Base-by-base conservation (phyloP, 176 grass and related monocot genomes). In the Pontederia crassipes region DNA sequence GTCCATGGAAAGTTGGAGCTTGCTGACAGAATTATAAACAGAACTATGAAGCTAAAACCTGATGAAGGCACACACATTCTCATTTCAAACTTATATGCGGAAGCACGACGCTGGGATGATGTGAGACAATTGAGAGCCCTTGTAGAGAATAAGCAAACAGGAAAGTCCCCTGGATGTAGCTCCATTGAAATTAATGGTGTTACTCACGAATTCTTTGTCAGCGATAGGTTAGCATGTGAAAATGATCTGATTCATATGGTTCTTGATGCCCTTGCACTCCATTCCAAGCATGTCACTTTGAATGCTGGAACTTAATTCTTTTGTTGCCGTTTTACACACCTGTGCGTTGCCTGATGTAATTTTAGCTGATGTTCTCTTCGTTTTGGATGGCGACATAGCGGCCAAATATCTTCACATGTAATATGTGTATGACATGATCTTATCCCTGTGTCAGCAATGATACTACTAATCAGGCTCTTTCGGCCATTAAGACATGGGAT, bases 31-130 rank as follows among this genome's bases (percentile, higher is more conserved):
- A 77, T 84, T 58, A 65, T 52, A 12, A 65, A 66, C 35, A 52
- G 65, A 9, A 75, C 84, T 8, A 61, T 81, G 12, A 49, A 78
- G 10, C 65, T 84, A 54, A 61, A 47, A 57, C 79, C 79, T 66
- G 58, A 78, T 55, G 83, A 58, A 52, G 83, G 80, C 28, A 40
- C 65, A 20, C 83, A 84, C 79, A 83, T 89, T 48, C 77, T 86
- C 13, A 54, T 95, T 59, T 82, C 90, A 12, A 81, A 90, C 69
- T 77, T 90, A 24, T 83, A 87, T 80, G 78, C 86, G 58, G 78
- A 84, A 72, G 72, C 68, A 58, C 61, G 65, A 58, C 71, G 57
- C 27, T 90, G 86, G 86, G 80, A 87, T 70, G 72, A 90, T 64
- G 80, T 90, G 28, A 32, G 77, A 16, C 55, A 68, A 52, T 73